Evolutionary conservation across 2,329 filamentous ascomycete species (phyloP), one percentile per base, ranked within the genome.

Genomic region (Coccinonectria pachysandricola): DNA sequence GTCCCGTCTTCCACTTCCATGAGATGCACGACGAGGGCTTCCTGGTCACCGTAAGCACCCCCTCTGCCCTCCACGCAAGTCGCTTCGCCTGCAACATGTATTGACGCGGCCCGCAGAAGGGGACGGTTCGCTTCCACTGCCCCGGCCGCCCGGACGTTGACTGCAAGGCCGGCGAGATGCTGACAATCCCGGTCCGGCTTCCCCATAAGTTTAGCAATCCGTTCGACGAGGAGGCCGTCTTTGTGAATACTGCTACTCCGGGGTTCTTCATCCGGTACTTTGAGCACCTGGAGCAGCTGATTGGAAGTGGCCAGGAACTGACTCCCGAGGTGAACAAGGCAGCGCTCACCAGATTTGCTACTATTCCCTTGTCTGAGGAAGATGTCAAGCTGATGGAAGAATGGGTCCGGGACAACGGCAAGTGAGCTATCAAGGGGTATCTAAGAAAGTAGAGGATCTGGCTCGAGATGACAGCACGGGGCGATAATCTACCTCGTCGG

Each of bases 141-240:
- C 39, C 36, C 2, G 39, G 36, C 14, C 34, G 34, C 4, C 36
- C 36, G 2, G 36, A 39, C 10, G 26, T 40, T 13, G 39, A 41
- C 16, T 37, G 34, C 20, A 35, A 37, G 30, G 35, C 37, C 8
- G 39, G 37, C 1, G 39, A 42, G 21, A 37, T 40, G 31, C 13
- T 44, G 7, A 41, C 34, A 8, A 26, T 44, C 10, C 40, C 41
- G 1, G 31, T 44, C n/a, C 41, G 40, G 3, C 34, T 40, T 1
- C 38, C 42, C 7, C 42, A 45, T 27, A 40, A 31, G 22, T 45
- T 45, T 23, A 43, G 40, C 31, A 45, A 45, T 12, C 42, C 42
- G 3, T 42, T 41, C 18, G 38, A 42, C 6, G 38, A 40, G 8
- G 40, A 45, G 20, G 40, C 40, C 6, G 28, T 42, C 2, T 45